Evolutionary conservation across 768 basidiomycete species (phyloP).

Genomic region (Phylloporus scabripes): DNA sequence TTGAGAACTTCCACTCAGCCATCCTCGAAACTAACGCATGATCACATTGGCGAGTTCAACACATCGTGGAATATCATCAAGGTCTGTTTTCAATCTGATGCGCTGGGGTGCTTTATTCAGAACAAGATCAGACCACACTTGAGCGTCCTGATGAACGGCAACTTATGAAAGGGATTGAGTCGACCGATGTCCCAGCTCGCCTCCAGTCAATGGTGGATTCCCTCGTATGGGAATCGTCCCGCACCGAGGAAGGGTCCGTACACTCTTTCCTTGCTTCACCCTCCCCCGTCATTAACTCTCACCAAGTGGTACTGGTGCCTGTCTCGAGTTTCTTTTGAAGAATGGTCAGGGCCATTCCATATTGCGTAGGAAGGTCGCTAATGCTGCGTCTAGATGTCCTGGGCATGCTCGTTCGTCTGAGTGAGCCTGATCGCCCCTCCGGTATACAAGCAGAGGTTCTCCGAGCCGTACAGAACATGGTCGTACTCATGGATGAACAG

Average conservation of each 20-base stretch:
- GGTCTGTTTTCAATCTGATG: conserved; percentile 35
- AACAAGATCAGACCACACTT: conserved; percentile 61
- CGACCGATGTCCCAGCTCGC: conserved; percentile 74
- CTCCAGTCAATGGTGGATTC: conserved; percentile 79
- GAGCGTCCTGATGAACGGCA: conserved; percentile 86
- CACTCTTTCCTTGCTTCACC: conserved; percentile 2
- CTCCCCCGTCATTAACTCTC: conserved; percentile 9
- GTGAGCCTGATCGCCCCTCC: conserved; percentile 76
- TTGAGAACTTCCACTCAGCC: conserved; percentile 41
- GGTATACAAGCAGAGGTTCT: conserved; percentile 92
- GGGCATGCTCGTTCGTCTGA: conserved; percentile 77
- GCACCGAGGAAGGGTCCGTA: conserved; percentile 82
- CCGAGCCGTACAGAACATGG: conserved; percentile 82
- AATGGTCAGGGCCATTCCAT: conserved; percentile 48
- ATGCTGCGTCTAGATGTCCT: conserved; percentile 57
- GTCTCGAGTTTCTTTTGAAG: conserved; percentile 87
- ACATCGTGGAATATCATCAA: conserved; percentile 72
- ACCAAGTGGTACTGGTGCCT: conserved; percentile 75
- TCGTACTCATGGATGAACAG: conserved; percentile 86
- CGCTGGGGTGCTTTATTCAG: conserved; percentile 4
- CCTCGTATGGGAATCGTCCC: conserved; percentile 79
- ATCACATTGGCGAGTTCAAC: conserved; percentile 69
- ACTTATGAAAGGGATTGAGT: conserved; percentile 69
- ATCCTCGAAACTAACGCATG: conserved; percentile 47
- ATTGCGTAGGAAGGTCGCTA: not conserved